Conservation (phyloP, 768 basidiomycete genomes). For the Tylopilus subfusipes region DNA sequence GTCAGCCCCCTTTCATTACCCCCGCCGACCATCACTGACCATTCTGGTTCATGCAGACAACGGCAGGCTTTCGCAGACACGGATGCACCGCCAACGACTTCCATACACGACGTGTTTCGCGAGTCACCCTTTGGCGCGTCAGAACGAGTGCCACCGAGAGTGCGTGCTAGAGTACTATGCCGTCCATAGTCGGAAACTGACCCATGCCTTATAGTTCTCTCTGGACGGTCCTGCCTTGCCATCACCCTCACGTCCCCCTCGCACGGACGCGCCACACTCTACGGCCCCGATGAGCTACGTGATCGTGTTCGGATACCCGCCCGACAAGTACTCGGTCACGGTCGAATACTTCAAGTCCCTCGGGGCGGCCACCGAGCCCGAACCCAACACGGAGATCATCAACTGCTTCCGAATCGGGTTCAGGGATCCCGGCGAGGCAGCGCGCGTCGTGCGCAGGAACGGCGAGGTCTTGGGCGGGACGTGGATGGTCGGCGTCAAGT, state of each 20-base stretch:
- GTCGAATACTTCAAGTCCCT: constrained; percentile 74
- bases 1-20: constrained; percentile 10
- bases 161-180: constrained; percentile 1
- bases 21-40: constrained; percentile 3
- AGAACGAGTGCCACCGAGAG: constrained; percentile 21
- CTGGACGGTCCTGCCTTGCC: constrained; percentile 18
- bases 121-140: constrained; percentile 38
- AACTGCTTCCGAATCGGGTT: constrained; percentile 87
- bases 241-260: constrained; percentile 12
- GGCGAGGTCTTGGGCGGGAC: constrained; percentile 72
- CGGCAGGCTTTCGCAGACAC: constrained; percentile 65
- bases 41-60: constrained; percentile 37
- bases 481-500: constrained; percentile 86
- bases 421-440: constrained; percentile 63
- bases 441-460: constrained; percentile 77
- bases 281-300: constrained; percentile 53
- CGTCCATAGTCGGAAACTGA: not conserved
- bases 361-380: constrained; percentile 66
- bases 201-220: constrained; percentile 16
- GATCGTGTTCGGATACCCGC: constrained; percentile 86
- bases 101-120: constrained; percentile 71
- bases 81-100: constrained; percentile 76
- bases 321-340: constrained; percentile 68
- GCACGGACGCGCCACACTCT: constrained; percentile 28
- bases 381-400: constrained; percentile 60